Base-by-base conservation (phyloP, 129 eudicot species). In the Cynara cardunculus region DNA sequence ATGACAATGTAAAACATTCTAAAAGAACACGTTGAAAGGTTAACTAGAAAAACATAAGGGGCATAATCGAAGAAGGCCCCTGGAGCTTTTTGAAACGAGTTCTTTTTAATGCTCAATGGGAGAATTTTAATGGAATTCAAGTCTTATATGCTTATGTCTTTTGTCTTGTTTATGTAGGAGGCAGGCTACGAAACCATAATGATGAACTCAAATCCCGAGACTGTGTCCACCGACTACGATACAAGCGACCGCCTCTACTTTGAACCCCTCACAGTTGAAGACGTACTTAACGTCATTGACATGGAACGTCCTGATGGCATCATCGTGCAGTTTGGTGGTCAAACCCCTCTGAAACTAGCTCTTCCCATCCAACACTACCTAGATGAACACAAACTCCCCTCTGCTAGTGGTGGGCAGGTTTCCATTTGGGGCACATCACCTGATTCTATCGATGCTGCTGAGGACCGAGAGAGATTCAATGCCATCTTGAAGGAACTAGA, bases 191-290 rank as follows among this genome's bases (percentile, higher is more conserved):
- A 95, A 81, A 92, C 99, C 30, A 95, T 95, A 66, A 92, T 95
- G 97, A 95, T 95, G 99, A 95, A 95, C 71, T 95, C 99, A 69
- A 95, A 95, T 76, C 99, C 99, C 10, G 99, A 95, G 69, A 95
- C 99, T 1, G 99, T 95, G 35, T 95, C 99, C 22, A 95, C 99
- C 14, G 99, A 95, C 72, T 95, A 95, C 26, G 99, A 95, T 80
- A 95, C 99, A 71, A 92, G 99, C 62, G 97, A 95, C 34, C 90
- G 99, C 2, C 97, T 95, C 24, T 95, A 95, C 86, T 95, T 95
- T 81, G 99, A 95, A 83, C 99, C 99, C 14, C 88, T 95, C 25
- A 95, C 99, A 32, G 92, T 90, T 27, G 99, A 95, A 85, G 99
- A 95, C 28, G 99, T 95, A 72, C 85, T 92, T 65, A 95, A 95